These are phyloP conservation scores for Coleophoma crateriformis DNA, from an alignment of 2,329 filamentous ascomycete species.

Conservation along the genomic window DNA sequence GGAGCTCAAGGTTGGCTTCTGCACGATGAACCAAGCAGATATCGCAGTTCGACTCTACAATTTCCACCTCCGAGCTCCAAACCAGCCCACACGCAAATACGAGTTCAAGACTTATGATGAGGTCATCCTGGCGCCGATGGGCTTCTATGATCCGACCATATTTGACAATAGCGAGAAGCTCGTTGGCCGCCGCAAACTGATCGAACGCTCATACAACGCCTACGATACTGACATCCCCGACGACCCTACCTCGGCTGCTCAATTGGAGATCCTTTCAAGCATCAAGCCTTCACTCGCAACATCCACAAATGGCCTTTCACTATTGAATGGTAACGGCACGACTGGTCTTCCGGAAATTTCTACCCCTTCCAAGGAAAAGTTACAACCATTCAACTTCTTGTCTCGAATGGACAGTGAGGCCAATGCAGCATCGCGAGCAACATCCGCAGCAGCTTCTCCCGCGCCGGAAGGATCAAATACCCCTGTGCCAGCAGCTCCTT, in stretches of 20 bases:
- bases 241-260: conserved; percentile 81
- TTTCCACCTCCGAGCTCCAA: conserved; percentile 84
- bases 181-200: conserved; percentile 69
- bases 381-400: conserved; percentile 65
- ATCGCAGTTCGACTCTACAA: conserved; percentile 84
- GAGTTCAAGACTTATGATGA: conserved; percentile 97
- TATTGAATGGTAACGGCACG: conserved; percentile 26
- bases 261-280: conserved; percentile 59
- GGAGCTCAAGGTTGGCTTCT: conserved; percentile 90
- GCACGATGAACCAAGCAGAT: conserved; percentile 84
- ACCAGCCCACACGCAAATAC: conserved; percentile 87
- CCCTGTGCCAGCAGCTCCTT: conserved; percentile 48
- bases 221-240: conserved; percentile 86
- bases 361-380: conserved; percentile 57
- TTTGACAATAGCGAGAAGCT: conserved; percentile 84
- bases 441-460: conserved; percentile 80
- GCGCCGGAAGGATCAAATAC: conserved; percentile 72
- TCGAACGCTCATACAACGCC: conserved; percentile 85
- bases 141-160: conserved; percentile 83
- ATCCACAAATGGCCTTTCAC: conserved; percentile 34
- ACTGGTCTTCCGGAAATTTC: conserved; percentile 36
- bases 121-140: conserved; percentile 88
- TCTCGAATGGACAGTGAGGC: conserved; percentile 52
- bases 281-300: conserved; percentile 53
- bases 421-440: conserved; percentile 71